Evolutionary conservation across 306 rosid genomes (phyloP).

Genomic region (Hippophae tibetana): DNA sequence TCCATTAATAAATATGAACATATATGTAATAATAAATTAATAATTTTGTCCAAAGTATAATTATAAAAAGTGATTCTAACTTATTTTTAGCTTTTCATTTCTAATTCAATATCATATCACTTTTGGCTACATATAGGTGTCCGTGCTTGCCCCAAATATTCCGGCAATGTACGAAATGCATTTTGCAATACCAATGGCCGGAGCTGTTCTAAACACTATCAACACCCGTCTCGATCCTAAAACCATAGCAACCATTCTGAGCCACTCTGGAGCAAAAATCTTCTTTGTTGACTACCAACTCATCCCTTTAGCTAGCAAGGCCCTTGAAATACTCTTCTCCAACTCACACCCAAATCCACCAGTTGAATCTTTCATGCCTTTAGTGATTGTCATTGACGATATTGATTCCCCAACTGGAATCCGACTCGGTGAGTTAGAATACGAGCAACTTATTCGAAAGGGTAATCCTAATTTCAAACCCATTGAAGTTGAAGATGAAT

Average conservation of each 20-base stretch:
- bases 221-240: conserved; percentile 65
- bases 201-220: conserved; percentile 66
- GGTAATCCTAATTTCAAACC: conserved; percentile 35
- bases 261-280: conserved; percentile 64
- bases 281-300: conserved; percentile 70
- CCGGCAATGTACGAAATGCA: conserved; percentile 99
- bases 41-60: too few species aligned
- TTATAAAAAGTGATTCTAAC: too few species aligned
- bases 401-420: conserved; percentile 54
- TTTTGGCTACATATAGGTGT: conserved; percentile 33
- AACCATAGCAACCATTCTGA: conserved; percentile 65
- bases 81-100: too few species aligned
- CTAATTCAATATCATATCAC: neutral
- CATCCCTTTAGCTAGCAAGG: conserved; percentile 42
- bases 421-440: conserved; percentile 63
- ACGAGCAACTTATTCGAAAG: conserved; percentile 43
- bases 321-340: conserved; percentile 33
- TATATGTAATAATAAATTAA: too few species aligned
- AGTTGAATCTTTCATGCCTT: conserved; percentile 31
- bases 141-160: conserved; percentile 78
- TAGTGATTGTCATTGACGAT: conserved; percentile 74
- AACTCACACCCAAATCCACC: neutral
- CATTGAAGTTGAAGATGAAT: conserved; percentile 37
- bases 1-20: too few species aligned
- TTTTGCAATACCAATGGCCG: conserved; percentile 94